phyloP scores from a whole-genome alignment of 148 eudicot genomes.

The Chenopodium formosanum region DNA sequence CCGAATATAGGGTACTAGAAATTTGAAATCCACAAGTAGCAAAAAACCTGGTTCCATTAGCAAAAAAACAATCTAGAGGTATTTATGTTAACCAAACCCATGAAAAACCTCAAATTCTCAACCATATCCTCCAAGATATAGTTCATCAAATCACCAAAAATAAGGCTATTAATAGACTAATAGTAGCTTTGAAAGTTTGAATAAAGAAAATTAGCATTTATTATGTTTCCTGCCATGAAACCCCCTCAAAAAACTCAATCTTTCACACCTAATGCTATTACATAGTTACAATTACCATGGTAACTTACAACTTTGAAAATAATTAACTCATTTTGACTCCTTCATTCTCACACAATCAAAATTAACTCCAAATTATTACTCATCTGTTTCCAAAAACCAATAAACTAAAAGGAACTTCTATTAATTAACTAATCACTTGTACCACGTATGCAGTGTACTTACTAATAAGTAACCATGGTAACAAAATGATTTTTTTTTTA shows the following conservation, averaged over 20 bases:
- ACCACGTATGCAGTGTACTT: neutral
- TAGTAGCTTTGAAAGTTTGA: conserved; percentile 21
- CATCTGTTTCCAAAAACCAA: neutral
- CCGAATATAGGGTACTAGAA: neutral
- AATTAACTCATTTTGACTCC: conserved; percentile 22
- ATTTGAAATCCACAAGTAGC: neutral
- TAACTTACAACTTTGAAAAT: conserved; percentile 36
- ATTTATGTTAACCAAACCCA: neutral
- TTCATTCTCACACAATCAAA: neutral
- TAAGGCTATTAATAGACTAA: neutral
- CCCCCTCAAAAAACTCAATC: conserved; percentile 19
- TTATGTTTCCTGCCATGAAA: conserved; percentile 29
- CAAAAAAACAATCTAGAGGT: neutral
- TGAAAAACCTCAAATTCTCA: neutral
- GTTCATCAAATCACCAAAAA: conserved; percentile 12
- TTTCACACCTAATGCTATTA: conserved; percentile 8
- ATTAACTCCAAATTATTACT: neutral
- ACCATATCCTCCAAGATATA: neutral
- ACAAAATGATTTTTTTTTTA: neutral
- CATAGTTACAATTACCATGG: conserved; percentile 11
- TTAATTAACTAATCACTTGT: neutral
- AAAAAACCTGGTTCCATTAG: neutral
- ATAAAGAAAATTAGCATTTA: conserved; percentile 20
- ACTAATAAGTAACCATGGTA: neutral
- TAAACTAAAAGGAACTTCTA: neutral